Percentiles rank a stretch among this genome's conserved stretches.
These are phyloP conservation scores for Penicillium sp. DNA, from an alignment of 2,329 filamentous ascomycete genomes.

Conservation along the genomic window DNA sequence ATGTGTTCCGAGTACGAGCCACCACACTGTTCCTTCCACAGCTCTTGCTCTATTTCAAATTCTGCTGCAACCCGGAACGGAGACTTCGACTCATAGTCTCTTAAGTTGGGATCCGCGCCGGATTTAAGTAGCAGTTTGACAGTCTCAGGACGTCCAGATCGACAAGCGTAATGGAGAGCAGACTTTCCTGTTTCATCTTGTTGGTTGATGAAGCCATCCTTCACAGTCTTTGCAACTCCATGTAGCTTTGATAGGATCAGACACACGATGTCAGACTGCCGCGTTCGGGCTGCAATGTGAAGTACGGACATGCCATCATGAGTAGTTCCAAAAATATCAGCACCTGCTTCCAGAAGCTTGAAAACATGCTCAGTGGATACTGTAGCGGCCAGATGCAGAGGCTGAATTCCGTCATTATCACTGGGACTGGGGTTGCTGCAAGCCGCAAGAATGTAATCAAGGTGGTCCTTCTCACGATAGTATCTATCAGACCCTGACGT, in stretches of 20 bases:
- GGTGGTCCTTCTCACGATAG: neutral
- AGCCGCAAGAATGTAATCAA: neutral
- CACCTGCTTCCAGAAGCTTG: slow-evolving; percentile 20
- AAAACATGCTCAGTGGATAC: slow-evolving; percentile 14
- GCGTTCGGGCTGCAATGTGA: slow-evolving; percentile 20
- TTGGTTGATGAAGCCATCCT: slow-evolving; percentile 13
- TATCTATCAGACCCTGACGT: neutral
- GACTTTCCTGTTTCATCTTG: slow-evolving; percentile 12
- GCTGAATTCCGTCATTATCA: slow-evolving; percentile 12
- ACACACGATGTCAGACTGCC: slow-evolving; percentile 13
- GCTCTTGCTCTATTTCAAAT: slow-evolving; percentile 8
- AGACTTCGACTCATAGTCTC: slow-evolving; percentile 1
- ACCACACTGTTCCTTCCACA: slow-evolving; percentile 2
- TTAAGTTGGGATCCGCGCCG: slow-evolving; percentile 10
- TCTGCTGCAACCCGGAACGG: slow-evolving; percentile 4
- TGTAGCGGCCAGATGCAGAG: slow-evolving; percentile 20
- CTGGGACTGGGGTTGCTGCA: neutral
- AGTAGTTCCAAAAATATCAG: slow-evolving; percentile 11
- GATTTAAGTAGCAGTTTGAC: slow-evolving; percentile 10
- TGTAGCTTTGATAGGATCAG: slow-evolving; percentile 9
- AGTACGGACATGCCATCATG: slow-evolving; percentile 17
- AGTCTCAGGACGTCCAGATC: slow-evolving; percentile 18
- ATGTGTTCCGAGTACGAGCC: neutral
- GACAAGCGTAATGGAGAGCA: slow-evolving; percentile 23
- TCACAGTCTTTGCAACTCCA: neutral